Evolutionary conservation across 306 rosid species (phyloP).

Genomic region (Cucurbita moschata): DNA sequence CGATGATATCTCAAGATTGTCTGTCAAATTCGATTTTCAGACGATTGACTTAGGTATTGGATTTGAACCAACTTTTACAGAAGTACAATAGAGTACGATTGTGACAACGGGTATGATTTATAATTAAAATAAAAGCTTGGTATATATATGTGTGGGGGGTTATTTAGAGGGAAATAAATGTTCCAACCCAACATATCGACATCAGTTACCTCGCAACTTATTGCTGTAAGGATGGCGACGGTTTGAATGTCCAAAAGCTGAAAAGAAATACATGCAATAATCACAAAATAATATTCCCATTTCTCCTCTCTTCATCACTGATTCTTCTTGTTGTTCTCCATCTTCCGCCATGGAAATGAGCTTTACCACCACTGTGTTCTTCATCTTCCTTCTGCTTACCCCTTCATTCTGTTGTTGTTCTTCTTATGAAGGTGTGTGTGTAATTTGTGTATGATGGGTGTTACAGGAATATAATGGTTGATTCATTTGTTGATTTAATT

Average conservation of each 20-base stretch:
- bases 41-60: no score
- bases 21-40: no score
- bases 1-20: no score
- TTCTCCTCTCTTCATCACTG: not conserved
- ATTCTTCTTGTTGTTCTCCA: not conserved
- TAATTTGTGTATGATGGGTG: no score
- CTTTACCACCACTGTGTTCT: slow-evolving; percentile 23
- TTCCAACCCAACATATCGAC: slow-evolving; percentile 34
- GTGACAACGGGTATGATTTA: no score
- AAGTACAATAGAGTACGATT: no score
- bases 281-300: not conserved
- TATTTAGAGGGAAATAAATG: slow-evolving; percentile 25
- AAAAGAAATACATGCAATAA: not conserved
- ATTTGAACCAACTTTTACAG: no score
- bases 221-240: slow-evolving; percentile 44
- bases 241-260: slow-evolving; percentile 22
- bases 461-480: no score
- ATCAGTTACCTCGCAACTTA: slow-evolving; percentile 27
- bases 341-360: slow-evolving; percentile 35
- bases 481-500: not conserved
- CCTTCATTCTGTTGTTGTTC: slow-evolving; percentile 15
- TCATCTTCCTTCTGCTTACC: slow-evolving; percentile 29
- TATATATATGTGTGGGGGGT: no score
- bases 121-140: no score
- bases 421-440: slow-evolving; percentile 18